Evolutionary conservation across 192 early-diverging fungal species (phyloP).

Genomic region (Mortierella hygrophila): DNA sequence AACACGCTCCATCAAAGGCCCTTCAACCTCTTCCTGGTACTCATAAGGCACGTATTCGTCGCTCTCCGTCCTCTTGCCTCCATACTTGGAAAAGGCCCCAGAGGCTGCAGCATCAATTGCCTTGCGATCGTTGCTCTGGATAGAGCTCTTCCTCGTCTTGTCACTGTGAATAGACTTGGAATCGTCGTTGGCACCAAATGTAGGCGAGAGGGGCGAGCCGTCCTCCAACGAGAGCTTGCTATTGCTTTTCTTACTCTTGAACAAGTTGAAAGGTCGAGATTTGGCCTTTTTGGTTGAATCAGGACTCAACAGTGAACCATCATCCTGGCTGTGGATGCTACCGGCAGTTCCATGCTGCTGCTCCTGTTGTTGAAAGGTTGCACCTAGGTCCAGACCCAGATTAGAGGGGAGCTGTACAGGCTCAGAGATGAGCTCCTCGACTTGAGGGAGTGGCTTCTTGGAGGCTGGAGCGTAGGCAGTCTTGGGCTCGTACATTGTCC

Average conservation of each 20-base stretch:
- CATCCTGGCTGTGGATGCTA: not conserved
- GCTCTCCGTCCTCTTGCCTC: slow-evolving; percentile 25
- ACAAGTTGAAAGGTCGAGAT: slow-evolving; percentile 31
- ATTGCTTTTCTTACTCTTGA: slow-evolving; percentile 38
- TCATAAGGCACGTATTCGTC: slow-evolving; percentile 51
- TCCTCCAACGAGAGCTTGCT: slow-evolving; percentile 18
- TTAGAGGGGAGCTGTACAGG: not conserved
- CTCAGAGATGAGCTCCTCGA: not conserved
- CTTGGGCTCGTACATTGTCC: slow-evolving; percentile 30
- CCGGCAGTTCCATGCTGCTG: not conserved
- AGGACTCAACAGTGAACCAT: not conserved
- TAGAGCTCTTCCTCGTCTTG: slow-evolving; percentile 30
- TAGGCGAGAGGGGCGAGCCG: slow-evolving; percentile 21
- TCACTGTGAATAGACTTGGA: slow-evolving; percentile 32
- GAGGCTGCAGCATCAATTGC: not conserved
- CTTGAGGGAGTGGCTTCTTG: slow-evolving; percentile 9
- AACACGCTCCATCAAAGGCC: slow-evolving; percentile 48
- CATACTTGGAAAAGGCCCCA: slow-evolving; percentile 4
- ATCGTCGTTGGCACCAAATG: slow-evolving; percentile 20
- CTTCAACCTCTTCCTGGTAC: slow-evolving; percentile 49
- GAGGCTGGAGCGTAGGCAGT: slow-evolving; percentile 21
- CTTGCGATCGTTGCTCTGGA: slow-evolving; percentile 15
- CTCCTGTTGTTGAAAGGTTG: not conserved
- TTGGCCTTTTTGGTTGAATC: slow-evolving; percentile 27
- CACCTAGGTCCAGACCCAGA: not conserved